Evolutionary conservation across 768 basidiomycete genomes (phyloP).

Genomic region (Leccinum longicurvipes): DNA sequence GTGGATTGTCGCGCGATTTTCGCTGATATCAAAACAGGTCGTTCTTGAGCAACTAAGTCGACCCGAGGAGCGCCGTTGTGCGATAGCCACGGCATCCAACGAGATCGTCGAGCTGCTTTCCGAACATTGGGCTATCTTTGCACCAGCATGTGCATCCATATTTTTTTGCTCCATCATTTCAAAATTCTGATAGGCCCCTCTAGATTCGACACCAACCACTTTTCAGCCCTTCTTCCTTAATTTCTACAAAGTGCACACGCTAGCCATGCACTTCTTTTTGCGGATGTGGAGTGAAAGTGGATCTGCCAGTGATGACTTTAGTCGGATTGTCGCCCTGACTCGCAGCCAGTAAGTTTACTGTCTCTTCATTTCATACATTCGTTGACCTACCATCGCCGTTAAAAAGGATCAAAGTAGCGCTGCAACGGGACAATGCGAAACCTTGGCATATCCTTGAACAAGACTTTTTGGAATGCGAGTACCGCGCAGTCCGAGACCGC

Average conservation of each 20-base stretch:
- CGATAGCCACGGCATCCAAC: constrained; percentile 78
- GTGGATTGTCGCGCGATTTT: background rate
- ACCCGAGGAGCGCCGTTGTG: constrained; percentile 71
- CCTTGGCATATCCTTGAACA: constrained; percentile 83
- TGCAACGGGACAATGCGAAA: constrained; percentile 69
- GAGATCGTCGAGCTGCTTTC: constrained; percentile 82
- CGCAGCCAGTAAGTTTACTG: constrained; percentile 71
- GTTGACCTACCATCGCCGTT: constrained; percentile 6
- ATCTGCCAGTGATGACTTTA: constrained; percentile 71
- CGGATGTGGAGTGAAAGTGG: constrained; percentile 91
- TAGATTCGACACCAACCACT: constrained; percentile 72
- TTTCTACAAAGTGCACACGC: constrained; percentile 72
- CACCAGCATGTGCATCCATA: constrained; percentile 68
- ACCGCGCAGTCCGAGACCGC: constrained; percentile 79
- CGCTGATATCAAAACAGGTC: constrained; percentile 42
- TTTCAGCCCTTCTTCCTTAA: constrained; percentile 89
- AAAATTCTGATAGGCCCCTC: constrained; percentile 8
- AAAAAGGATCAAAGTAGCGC: constrained; percentile 68
- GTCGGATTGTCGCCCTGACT: constrained; percentile 71
- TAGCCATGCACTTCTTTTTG: constrained; percentile 86
- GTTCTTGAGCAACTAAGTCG: constrained; percentile 79
- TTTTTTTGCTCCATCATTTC: background rate
- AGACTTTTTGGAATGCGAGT: constrained; percentile 78
- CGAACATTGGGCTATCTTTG: constrained; percentile 83
- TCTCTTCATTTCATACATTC: background rate